Base-by-base conservation (phyloP, 768 basidiomycete species). In the Multifurca ochricompacta region DNA sequence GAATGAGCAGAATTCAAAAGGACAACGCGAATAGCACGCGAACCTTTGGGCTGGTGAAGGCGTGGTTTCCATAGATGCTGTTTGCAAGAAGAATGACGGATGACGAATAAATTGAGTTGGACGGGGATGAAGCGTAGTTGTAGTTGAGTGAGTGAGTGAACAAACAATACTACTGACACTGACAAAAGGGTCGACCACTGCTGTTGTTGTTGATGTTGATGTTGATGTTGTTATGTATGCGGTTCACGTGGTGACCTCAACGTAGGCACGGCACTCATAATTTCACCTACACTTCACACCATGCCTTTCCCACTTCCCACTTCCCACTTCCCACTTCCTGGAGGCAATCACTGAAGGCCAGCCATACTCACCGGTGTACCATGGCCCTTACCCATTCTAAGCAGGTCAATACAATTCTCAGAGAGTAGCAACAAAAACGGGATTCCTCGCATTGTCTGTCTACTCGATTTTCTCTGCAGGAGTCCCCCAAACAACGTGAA, bases 391-490 rank as follows among this genome's bases (percentile, higher is more conserved):
- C 63, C 71, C 63, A 76, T 80, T 51, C 79, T 69, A 10, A 76
- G 74, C 4, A 74, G 69, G 23, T 68, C 75, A 51, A 78, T 62
- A 59, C 82, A 84, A 37, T 73, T 70, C 56, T 68, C 74, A 21
- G 74, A 63, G 60, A 83, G 53, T 73, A 71, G 48, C 63, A 68
- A 66, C 81, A 83, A 3, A 82, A 82, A 37, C 81, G 70, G 6
- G 69, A 67, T 16, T 83, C 81, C 64, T 83, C 82, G 59, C 81
- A 83, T 41, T 74, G 75, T 60, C 74, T 78, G 41, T 81, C 78
- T 32, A 77, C n/a, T n/a, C n/a, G n/a, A n/a, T n/a, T 73, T 58
- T 71, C 69, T 56, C 81, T 68, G 62, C 81, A 83, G 11, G 69
- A 71, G 79, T 78, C 10, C 74, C 75, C 11, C 78, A 75, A n/a